Conservation (phyloP, 768 basidiomycete genomes). For the Lactarius psammicola region DNA sequence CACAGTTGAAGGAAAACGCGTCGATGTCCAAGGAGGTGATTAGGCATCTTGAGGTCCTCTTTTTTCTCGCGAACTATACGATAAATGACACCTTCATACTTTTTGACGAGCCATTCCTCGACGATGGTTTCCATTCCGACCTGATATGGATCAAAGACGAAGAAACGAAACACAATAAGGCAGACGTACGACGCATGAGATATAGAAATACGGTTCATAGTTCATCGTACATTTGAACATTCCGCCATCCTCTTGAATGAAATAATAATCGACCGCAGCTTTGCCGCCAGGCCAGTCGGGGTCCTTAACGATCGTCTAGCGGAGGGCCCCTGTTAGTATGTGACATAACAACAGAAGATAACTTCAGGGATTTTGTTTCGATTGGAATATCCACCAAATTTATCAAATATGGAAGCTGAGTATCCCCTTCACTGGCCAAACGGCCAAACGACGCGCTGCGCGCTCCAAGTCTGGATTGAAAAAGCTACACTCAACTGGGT, state of each 20-base stretch:
- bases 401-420: neutral
- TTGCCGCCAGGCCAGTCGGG: slow-evolving; percentile 79
- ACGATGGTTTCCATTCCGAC: slow-evolving; percentile 81
- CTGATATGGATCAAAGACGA: slow-evolving; percentile 40
- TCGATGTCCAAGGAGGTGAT: slow-evolving; percentile 94
- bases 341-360: neutral
- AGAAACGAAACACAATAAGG: neutral
- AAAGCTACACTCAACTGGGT: slow-evolving; percentile 64
- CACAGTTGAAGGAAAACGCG: slow-evolving; percentile 84
- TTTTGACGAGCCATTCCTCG: slow-evolving; percentile 94
- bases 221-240: slow-evolving; percentile 93
- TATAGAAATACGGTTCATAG: slow-evolving; percentile 94
- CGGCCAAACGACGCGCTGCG: neutral
- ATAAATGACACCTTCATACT: slow-evolving; percentile 82
- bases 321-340: neutral
- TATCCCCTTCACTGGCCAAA: neutral
- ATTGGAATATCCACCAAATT: neutral
- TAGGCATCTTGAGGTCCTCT: slow-evolving; percentile 93
- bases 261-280: slow-evolving; percentile 94
- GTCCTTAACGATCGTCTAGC: slow-evolving; percentile 82
- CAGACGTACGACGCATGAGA: slow-evolving; percentile 80
- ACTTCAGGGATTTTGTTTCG: neutral
- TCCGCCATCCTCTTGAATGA: slow-evolving; percentile 94
- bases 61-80: slow-evolving; percentile 81
- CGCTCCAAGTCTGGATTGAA: neutral